Percentiles rank a stretch among this genome's conserved stretches.
phyloP scores from a whole-genome alignment of 1,284 basidiomycete species.

The Trichosporon sp. region DNA sequence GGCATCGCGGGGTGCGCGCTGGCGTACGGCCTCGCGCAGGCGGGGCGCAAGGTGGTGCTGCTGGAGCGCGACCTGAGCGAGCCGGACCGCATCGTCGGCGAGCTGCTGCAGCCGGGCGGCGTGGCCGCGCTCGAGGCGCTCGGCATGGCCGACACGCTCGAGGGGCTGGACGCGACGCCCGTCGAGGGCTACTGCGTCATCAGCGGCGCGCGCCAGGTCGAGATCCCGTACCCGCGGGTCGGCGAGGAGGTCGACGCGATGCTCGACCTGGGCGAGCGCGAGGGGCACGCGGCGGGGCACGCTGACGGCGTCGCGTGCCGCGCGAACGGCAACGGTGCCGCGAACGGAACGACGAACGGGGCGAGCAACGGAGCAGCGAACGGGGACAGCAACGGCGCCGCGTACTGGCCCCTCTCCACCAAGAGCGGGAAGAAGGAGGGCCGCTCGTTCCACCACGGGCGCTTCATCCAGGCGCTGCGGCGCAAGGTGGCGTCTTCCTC shows the following conservation, averaged over 20 bases:
- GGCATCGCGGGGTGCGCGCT: constrained; percentile 78
- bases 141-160: constrained; percentile 65
- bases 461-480: constrained; percentile 77
- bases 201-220: constrained; percentile 52
- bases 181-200: constrained; percentile 86
- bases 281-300: constrained; percentile 1
- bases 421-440: constrained; percentile 54
- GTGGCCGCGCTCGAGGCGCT: constrained; percentile 70
- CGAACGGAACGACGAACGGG: constrained; percentile 5
- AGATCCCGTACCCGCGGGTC: constrained; percentile 80
- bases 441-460: constrained; percentile 90
- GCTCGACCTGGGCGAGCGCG: constrained; percentile 1
- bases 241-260: constrained; percentile 33
- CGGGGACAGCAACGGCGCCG: neutral
- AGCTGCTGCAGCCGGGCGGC: constrained; percentile 92
- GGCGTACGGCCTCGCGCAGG: constrained; percentile 51
- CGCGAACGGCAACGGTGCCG: constrained; percentile 5
- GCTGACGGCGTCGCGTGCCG: constrained; percentile 12
- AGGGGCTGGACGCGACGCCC: constrained; percentile 81
- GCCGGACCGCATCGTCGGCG: constrained; percentile 95
- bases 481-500: constrained; percentile 57
- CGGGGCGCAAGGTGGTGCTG: constrained; percentile 61
- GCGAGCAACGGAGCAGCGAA: constrained; percentile 9
- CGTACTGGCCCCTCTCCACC: constrained; percentile 33
- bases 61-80: constrained; percentile 84